Base-by-base conservation (phyloP, 352 stramenopile genomes). In the Phytophthora agathidicida region DNA sequence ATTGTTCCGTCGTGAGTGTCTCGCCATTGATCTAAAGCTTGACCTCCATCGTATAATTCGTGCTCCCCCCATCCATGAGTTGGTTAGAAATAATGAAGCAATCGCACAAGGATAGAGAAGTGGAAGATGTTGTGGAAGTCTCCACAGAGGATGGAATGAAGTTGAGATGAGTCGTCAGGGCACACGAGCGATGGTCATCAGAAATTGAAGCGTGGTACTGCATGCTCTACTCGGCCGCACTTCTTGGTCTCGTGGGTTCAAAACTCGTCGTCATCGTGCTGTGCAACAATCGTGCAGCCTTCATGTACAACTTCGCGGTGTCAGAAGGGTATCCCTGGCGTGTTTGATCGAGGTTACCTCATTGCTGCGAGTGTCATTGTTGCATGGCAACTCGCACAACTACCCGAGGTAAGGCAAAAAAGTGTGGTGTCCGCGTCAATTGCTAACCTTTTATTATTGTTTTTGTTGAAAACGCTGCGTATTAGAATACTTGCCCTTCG, bases 341-440 rank as follows among this genome's bases (percentile, higher is more conserved):
- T 80, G 37, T 44, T 98, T 7, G 95, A 93, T 24, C 92, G 98
- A 58, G 74, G 65, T 4, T 99, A 98, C 66, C 75, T 98, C 5
- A 75, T 99, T 33, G 57, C 70, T 13, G 97, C 90, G 8, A 98
- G 89, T 50, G 91, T 98, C 13, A 97, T 99, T 62, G 89, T 99
- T 38, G 91, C 94, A 5, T 99, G 95, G 94, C 94, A 99, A 48
- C 74, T 99, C 19, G 92, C 87, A 3, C 90, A 97, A 56, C 86
- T 99, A n/a, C 92, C 96, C 23, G 86, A 98, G 97, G 94, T 97
- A 96, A 76, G 49, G 8, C 16, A 31, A 2, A 27, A 36, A 2
- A 24, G 9, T 44, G 8, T 0, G 35, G 17, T 44, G 16, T 26
- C 8, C 10, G 6, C 9, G 7, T 43, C 16, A 28, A 42, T 3